Evolutionary conservation across 441 rosid species (phyloP).

Genomic region (Breynia disticha): DNA sequence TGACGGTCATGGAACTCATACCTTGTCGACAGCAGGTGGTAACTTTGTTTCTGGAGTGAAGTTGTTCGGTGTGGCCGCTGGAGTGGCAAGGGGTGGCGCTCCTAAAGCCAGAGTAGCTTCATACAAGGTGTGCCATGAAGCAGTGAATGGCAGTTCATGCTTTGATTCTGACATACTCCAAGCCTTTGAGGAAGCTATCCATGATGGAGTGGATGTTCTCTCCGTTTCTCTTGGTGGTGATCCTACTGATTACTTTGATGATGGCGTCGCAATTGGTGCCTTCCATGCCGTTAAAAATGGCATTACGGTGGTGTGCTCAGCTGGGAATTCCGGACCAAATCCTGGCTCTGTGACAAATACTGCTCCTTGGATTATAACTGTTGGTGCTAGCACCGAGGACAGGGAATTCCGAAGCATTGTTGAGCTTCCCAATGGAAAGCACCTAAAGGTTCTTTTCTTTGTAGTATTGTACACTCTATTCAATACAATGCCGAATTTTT

Average conservation of each 20-base stretch:
- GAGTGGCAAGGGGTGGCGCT: constrained; percentile 67
- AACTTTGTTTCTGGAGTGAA: constrained; percentile 35
- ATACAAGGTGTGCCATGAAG: constrained; percentile 70
- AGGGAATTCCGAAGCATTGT: constrained; percentile 32
- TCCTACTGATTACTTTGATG: constrained; percentile 25
- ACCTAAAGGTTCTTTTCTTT: constrained; percentile 21
- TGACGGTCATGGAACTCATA: constrained; percentile 74
- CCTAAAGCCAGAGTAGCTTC: constrained; percentile 66
- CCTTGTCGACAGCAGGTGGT: constrained; percentile 65
- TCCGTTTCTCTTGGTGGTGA: constrained; percentile 54
- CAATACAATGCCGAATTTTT: too few species aligned
- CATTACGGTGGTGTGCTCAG: constrained; percentile 39
- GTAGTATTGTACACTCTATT: too few species aligned
- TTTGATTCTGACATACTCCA: constrained; percentile 39
- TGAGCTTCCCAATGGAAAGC: constrained; percentile 26
- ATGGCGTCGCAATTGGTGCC: constrained; percentile 38
- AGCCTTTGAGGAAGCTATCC: constrained; percentile 51
- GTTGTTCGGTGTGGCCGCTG: constrained; percentile 45
- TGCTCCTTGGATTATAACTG: constrained; percentile 50
- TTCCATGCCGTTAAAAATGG: constrained; percentile 49
- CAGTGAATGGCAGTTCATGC: constrained; percentile 22
- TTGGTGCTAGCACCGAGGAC: constrained; percentile 52
- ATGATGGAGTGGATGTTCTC: constrained; percentile 59
- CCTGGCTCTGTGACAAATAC: constrained; percentile 29
- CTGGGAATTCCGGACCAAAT: constrained; percentile 40